These are phyloP conservation scores for Mucor plumbeus DNA, from an alignment of 371 early-diverging fungal species.

Conservation along the genomic window DNA sequence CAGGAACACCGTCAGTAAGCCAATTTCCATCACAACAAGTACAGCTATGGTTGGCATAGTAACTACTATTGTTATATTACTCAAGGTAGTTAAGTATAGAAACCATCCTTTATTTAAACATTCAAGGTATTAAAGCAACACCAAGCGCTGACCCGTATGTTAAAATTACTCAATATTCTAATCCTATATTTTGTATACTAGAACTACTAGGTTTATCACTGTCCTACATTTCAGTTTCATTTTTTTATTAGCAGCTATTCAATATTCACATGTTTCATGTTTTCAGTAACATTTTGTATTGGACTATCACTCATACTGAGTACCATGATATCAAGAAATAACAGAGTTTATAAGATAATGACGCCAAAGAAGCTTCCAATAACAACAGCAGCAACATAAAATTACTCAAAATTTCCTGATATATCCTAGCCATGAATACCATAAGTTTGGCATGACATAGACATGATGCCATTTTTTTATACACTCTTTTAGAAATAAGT, in stretches of 20 bases:
- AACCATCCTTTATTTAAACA: constrained; percentile 57
- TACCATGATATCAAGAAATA: constrained; percentile 63
- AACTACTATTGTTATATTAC: constrained; percentile 10
- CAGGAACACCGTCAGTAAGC: constrained; percentile 29
- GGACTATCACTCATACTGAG: constrained; percentile 55
- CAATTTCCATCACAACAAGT: neutral
- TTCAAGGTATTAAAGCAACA: constrained; percentile 45
- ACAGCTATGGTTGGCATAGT: neutral
- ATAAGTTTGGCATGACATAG: neutral
- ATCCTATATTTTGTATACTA: constrained; percentile 60
- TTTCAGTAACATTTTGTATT: constrained; percentile 51
- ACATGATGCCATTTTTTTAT: constrained; percentile 18
- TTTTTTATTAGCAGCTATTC: constrained; percentile 47
- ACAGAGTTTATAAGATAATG: constrained; percentile 45
- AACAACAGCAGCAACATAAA: neutral
- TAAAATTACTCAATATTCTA: constrained; percentile 8
- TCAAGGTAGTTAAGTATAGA: constrained; percentile 31
- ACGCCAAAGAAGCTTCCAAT: neutral
- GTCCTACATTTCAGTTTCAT: constrained; percentile 47
- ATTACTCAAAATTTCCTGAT: neutral
- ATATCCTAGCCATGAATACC: neutral
- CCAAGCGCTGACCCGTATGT: neutral
- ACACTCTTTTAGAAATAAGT: constrained; percentile 19
- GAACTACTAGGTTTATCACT: constrained; percentile 59
- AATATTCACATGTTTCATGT: constrained; percentile 42